Evolutionary conservation across 1,139 yeast genomes (phyloP).

Genomic region (Suhomyces chickasaworum): DNA sequence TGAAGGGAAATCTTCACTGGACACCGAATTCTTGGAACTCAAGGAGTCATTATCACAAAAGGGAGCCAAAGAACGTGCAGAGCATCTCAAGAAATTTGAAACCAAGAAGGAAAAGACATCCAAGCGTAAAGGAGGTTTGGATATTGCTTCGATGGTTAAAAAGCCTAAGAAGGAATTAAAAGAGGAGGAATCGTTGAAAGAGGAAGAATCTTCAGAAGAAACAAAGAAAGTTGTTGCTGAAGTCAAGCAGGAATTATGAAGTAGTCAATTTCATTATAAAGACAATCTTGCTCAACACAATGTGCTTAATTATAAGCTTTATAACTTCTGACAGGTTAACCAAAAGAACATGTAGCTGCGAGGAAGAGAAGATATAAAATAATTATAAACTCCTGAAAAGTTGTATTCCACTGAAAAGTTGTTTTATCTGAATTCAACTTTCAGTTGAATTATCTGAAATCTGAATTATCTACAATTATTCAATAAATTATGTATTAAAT

Average conservation of each 20-base stretch:
- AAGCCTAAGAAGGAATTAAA: conserved; percentile 18
- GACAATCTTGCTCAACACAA: too few species aligned
- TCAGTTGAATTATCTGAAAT: too few species aligned
- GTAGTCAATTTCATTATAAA: neutral
- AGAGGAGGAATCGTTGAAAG: conserved; percentile 17
- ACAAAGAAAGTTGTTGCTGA: neutral
- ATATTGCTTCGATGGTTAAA: conserved; percentile 26
- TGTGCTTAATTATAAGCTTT: too few species aligned
- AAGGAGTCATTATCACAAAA: conserved; percentile 49
- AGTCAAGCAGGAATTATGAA: neutral
- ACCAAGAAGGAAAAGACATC: conserved; percentile 29
- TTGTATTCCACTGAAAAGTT: too few species aligned
- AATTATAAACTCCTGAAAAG: too few species aligned
- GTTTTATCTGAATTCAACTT: too few species aligned
- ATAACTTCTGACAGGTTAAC: too few species aligned
- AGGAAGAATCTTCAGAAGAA: conserved; percentile 10
- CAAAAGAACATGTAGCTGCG: too few species aligned
- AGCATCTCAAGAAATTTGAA: conserved; percentile 46
- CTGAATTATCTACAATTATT: too few species aligned
- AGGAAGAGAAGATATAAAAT: too few species aligned
- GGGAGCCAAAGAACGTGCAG: conserved; percentile 62
- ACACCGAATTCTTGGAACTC: conserved; percentile 55
- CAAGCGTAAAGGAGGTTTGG: conserved; percentile 13
- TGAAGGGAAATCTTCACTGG: conserved; percentile 54
- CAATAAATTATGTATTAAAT: too few species aligned